These are phyloP conservation scores for Nemania serpens DNA, from an alignment of 2,329 filamentous ascomycete genomes.

Conservation along the genomic window DNA sequence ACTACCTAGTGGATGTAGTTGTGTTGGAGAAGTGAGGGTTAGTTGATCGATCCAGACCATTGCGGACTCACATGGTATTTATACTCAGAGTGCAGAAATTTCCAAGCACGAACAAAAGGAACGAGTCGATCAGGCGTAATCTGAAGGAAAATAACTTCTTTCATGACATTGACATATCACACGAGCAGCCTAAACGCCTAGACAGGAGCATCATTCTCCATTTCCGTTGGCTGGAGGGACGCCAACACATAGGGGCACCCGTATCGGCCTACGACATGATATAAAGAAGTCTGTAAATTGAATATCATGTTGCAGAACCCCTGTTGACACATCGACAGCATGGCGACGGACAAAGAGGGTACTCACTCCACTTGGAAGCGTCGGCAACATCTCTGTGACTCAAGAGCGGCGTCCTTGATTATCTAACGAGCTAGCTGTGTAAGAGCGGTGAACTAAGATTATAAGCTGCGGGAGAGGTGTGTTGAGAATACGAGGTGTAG, in stretches of 20 bases:
- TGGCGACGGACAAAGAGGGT: neutral
- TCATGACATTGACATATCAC: slow-evolving; percentile 1
- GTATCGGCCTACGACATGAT: no score
- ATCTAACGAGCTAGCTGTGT: no score
- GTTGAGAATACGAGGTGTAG: neutral
- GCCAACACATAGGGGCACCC: neutral
- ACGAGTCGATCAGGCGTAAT: neutral
- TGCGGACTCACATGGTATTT: neutral
- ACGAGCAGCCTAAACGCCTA: neutral
- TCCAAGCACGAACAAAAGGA: neutral
- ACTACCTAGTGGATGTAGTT: neutral
- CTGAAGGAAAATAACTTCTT: neutral
- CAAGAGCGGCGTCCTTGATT: no score
- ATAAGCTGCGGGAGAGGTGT: no score
- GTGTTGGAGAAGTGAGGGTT: neutral
- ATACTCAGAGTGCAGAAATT: neutral
- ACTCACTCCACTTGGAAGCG: neutral
- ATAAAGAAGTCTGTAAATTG: no score
- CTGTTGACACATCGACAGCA: neutral
- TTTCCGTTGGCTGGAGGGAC: neutral
- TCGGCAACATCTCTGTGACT: no score
- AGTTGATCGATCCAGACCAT: neutral
- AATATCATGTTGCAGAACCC: neutral
- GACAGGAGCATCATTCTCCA: neutral
- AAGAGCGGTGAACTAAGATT: no score